Percentiles rank a stretch among this genome's conserved stretches.
These are phyloP conservation scores for Canna indica DNA, from an alignment of 176 grass and related monocot genomes.

Conservation along the genomic window DNA sequence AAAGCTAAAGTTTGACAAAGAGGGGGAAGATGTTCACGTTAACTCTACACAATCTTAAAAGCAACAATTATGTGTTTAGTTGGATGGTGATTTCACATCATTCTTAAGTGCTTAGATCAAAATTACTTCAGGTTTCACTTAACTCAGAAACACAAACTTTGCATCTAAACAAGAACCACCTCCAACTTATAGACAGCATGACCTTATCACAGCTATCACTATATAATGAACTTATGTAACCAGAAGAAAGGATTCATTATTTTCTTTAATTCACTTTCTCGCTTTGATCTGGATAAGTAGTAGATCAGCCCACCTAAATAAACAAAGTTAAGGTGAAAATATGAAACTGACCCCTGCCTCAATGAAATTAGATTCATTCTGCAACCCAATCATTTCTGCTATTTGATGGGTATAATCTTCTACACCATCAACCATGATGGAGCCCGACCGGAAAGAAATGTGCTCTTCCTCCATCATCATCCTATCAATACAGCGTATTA, in stretches of 20 bases:
- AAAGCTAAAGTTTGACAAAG: neutral
- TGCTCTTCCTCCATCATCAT: constrained; percentile 99
- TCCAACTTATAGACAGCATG: too few relatives aligned
- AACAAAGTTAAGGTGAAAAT: neutral
- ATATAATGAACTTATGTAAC: too few relatives aligned
- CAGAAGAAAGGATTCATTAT: too few relatives aligned
- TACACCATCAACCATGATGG: constrained; percentile 80
- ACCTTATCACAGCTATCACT: too few relatives aligned
- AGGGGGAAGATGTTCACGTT: too few relatives aligned
- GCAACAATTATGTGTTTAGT: neutral
- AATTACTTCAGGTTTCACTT: too few relatives aligned
- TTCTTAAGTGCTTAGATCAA: too few relatives aligned
- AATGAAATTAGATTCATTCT: constrained; percentile 92
- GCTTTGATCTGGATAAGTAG: neutral
- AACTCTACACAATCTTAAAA: too few relatives aligned
- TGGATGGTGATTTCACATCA: neutral
- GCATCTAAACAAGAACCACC: too few relatives aligned
- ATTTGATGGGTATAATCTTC: constrained; percentile 96
- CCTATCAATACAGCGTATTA: constrained; percentile 33
- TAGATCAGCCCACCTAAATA: constrained; percentile 1
- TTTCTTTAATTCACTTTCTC: too few relatives aligned
- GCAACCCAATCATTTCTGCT: constrained; percentile 92
- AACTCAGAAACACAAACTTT: too few relatives aligned
- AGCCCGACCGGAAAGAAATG: constrained; percentile 81
- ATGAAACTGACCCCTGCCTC: constrained; percentile 63